Conservation (phyloP, 805 yeast genomes). For the Candida succiphila region DNA sequence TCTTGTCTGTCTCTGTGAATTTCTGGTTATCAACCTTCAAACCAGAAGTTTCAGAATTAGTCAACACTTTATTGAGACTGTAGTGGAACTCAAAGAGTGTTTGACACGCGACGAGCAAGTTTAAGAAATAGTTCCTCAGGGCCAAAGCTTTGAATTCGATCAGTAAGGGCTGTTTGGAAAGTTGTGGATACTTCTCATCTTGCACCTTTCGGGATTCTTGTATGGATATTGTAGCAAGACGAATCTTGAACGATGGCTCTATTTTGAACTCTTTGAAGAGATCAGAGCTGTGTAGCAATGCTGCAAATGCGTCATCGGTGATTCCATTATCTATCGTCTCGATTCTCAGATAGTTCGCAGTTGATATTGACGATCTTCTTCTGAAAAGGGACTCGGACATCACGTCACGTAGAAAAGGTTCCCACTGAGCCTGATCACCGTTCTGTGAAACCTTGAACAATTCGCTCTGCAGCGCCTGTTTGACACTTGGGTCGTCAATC, state of each 20-base stretch:
- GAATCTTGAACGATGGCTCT: slow-evolving; percentile 31
- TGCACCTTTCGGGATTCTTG: slow-evolving; percentile 31
- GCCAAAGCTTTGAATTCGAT: slow-evolving; percentile 33
- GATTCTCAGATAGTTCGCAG: slow-evolving; percentile 7
- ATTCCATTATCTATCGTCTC: slow-evolving; percentile 4
- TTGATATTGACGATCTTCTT: not conserved
- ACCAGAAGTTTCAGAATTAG: too few species aligned
- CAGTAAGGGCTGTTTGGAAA: slow-evolving; percentile 4
- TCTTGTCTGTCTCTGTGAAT: slow-evolving; percentile 20
- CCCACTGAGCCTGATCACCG: too few species aligned
- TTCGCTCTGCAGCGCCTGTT: slow-evolving; percentile 12
- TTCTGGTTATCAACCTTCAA: slow-evolving; percentile 14
- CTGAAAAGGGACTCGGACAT: not conserved
- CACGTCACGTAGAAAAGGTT: slow-evolving; percentile 2
- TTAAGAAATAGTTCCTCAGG: slow-evolving; percentile 38
- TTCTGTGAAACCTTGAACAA: slow-evolving; percentile 6
- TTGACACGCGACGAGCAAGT: slow-evolving; percentile 44
- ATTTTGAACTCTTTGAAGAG: slow-evolving; percentile 39
- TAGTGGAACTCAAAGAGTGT: slow-evolving; percentile 40
- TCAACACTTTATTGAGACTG: slow-evolving; percentile 22
- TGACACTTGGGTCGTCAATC: slow-evolving; percentile 2
- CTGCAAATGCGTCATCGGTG: slow-evolving; percentile 18
- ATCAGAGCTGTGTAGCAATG: slow-evolving; percentile 29
- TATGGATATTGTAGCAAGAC: slow-evolving; percentile 40
- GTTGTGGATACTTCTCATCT: slow-evolving; percentile 3